phyloP scores from a whole-genome alignment of 2,329 filamentous ascomycete species.

The Aureobasidium sp. region DNA sequence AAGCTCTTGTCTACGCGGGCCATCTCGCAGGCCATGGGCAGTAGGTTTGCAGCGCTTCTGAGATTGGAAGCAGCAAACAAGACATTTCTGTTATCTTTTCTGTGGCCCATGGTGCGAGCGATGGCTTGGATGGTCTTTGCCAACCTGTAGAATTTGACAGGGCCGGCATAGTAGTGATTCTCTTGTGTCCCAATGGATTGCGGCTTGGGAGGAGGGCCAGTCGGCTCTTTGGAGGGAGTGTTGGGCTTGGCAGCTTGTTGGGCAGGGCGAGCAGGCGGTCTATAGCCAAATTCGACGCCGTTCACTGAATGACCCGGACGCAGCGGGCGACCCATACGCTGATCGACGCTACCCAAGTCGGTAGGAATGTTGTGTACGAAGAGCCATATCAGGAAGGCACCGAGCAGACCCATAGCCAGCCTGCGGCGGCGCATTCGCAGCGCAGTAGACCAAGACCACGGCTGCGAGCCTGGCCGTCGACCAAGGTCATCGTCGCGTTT shows the following conservation, averaged over 20 bases:
- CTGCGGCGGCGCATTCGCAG: constrained; percentile 46
- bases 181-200: constrained; percentile 19
- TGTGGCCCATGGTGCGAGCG: constrained; percentile 46
- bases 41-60: constrained; percentile 61
- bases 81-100: constrained; percentile 58
- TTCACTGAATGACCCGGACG: constrained; percentile 16
- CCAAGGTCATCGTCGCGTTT: constrained; percentile 58
- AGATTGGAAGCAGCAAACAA: constrained; percentile 73
- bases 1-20: constrained; percentile 58
- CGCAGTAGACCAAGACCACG: constrained; percentile 21
- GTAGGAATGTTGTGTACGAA: constrained; percentile 59
- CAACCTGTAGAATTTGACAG: constrained; percentile 61
- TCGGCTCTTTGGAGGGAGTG: constrained; percentile 12
- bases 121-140: constrained; percentile 56
- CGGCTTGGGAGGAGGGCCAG: constrained; percentile 16
- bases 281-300: constrained; percentile 17
- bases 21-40: constrained; percentile 88
- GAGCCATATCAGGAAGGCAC: constrained; percentile 52
- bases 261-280: constrained; percentile 3
- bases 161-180: constrained; percentile 57
- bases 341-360: constrained; percentile 32
- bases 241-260: background rate
- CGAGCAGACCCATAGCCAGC: constrained; percentile 32
- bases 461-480: constrained; percentile 27
- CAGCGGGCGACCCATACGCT: constrained; percentile 21